These are phyloP conservation scores for Calonectria hawksworthii DNA, from an alignment of 2,329 filamentous ascomycete species.

Conservation along the genomic window DNA sequence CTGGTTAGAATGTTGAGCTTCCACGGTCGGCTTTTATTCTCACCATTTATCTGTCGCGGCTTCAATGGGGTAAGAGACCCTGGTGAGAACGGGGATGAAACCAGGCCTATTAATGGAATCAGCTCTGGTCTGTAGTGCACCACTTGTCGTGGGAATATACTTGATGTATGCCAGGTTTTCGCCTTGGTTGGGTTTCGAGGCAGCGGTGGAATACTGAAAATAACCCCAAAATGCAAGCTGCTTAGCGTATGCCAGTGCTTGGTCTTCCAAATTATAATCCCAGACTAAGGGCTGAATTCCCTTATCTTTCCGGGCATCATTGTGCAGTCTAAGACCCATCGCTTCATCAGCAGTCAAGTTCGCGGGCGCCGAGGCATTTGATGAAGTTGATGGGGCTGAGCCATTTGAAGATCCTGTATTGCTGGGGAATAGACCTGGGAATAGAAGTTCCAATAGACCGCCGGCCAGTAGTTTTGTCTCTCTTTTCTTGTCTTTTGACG, in stretches of 20 bases:
- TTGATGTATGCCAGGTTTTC: background rate
- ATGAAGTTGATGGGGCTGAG: background rate
- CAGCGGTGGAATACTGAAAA: background rate
- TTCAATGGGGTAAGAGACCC: background rate
- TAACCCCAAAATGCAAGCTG: background rate
- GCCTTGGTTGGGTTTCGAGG: background rate
- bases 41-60: background rate
- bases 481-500: background rate
- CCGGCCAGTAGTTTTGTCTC: background rate
- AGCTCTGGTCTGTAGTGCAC: background rate
- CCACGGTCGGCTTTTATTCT: background rate
- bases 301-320: background rate
- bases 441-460: background rate
- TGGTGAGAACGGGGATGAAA: background rate
- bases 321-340: background rate
- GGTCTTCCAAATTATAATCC: background rate
- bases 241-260: background rate
- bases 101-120: background rate
- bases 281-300: background rate
- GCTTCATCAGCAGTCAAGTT: background rate
- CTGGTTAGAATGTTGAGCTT: background rate
- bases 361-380: background rate
- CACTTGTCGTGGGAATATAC: background rate
- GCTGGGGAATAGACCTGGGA: too few species aligned
- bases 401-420: too few species aligned